Evolutionary conservation across 1,139 yeast species (phyloP).

Genomic region (Magnusiomyces clavatus): DNA sequence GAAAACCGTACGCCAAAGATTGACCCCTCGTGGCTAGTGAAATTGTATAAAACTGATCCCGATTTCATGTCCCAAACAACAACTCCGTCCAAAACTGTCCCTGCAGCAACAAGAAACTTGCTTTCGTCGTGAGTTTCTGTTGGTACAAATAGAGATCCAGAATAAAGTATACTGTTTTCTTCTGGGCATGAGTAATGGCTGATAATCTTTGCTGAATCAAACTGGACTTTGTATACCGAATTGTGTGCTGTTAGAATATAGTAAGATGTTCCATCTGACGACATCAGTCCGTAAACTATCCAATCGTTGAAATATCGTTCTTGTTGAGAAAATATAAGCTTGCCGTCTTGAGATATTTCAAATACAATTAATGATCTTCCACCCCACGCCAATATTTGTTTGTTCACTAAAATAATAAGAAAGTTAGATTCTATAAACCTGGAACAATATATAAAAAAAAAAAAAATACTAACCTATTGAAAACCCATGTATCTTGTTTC

Average conservation of each 20-base stretch:
- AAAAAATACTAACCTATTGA: constrained; percentile 27
- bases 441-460: not conserved
- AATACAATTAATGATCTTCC: constrained; percentile 51
- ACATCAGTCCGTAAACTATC: constrained; percentile 3
- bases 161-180: constrained; percentile 78
- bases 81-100: constrained; percentile 88
- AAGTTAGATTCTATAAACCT: not conserved
- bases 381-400: constrained; percentile 53
- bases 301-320: constrained; percentile 6
- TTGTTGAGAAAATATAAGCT: constrained; percentile 8
- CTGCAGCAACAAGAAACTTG: constrained; percentile 53
- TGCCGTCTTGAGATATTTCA: constrained; percentile 20
- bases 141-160: constrained; percentile 61
- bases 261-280: constrained; percentile 23
- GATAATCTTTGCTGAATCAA: constrained; percentile 26
- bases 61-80: constrained; percentile 53
- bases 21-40: constrained; percentile 81
- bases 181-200: constrained; percentile 43
- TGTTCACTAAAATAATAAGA: constrained; percentile 14
- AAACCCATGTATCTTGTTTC: constrained; percentile 78
- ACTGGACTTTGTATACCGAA: constrained; percentile 44
- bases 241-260: constrained; percentile 80
- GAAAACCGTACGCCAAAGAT: constrained; percentile 75
- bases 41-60: constrained; percentile 42
- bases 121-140: constrained; percentile 30